These are phyloP conservation scores for Picea mariana DNA, from an alignment of 83 land plant species.

Conservation along the genomic window DNA sequence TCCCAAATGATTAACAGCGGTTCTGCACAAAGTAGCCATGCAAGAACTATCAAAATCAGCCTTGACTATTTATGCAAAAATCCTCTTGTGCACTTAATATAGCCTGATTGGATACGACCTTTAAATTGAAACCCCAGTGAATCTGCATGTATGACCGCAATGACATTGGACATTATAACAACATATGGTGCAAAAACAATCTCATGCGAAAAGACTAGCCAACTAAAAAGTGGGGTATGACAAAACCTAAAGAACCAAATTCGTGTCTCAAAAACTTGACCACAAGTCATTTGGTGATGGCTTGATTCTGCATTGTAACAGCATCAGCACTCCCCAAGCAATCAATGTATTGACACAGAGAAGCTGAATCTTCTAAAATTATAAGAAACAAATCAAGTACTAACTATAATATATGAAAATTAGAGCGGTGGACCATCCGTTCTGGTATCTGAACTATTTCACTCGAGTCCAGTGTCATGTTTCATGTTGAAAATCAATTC, in stretches of 20 bases:
- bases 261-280: background rate
- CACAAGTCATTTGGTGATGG: too few relatives aligned
- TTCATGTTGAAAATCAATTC: background rate
- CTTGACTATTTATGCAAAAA: too few relatives aligned
- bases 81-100: too few relatives aligned
- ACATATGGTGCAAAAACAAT: background rate
- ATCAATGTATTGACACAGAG: background rate
- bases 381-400: background rate
- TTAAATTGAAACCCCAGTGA: too few relatives aligned
- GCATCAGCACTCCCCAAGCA: background rate
- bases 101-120: too few relatives aligned
- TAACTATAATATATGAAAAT: background rate
- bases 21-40: too few relatives aligned
- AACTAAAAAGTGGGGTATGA: background rate
- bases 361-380: background rate
- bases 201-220: background rate
- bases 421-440: background rate
- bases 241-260: background rate
- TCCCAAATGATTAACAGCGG: too few relatives aligned
- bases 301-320: too few relatives aligned
- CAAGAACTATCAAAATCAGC: too few relatives aligned
- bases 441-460: background rate
- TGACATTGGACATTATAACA: too few relatives aligned
- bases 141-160: too few relatives aligned
- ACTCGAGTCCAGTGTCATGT: background rate